A percentile compares a stretch with the other conserved stretches of the same genome.
Conservation (phyloP, 495 filamentous ascomycete species). For the Podospora pseudoanserina region DNA sequence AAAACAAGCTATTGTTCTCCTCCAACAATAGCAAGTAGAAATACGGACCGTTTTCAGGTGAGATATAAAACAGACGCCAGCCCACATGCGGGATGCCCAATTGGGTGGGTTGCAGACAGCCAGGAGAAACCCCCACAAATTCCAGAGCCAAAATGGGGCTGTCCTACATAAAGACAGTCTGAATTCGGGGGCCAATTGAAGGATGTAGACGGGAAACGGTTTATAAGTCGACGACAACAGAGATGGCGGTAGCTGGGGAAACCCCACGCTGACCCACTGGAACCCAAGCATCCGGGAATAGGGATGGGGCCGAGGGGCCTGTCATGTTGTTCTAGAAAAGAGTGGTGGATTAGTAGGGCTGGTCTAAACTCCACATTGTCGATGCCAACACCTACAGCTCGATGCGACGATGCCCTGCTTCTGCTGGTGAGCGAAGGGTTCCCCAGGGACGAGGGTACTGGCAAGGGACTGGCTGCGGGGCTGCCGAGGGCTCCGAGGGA, state of each 20-base stretch:
- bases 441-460: not conserved
- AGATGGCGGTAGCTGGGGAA: not conserved
- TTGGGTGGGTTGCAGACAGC: not conserved
- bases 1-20: not conserved
- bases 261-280: conserved; percentile 1
- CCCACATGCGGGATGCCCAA: not conserved
- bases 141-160: not conserved
- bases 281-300: not conserved
- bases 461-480: conserved; percentile 2
- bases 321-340: conserved; percentile 1
- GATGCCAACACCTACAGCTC: not conserved
- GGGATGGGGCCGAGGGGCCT: not conserved
- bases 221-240: not conserved
- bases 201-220: not conserved
- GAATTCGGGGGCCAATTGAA: not conserved
- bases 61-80: not conserved
- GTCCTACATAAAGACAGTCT: not conserved
- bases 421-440: not conserved
- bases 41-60: not conserved
- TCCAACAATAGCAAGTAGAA: not conserved
- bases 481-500: not conserved
- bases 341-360: conserved; percentile 1
- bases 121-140: not conserved
- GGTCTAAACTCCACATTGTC: not conserved
- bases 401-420: not conserved